phyloP scores from a whole-genome alignment of 202 grass and related monocot species.

The Panicum hallii region DNA sequence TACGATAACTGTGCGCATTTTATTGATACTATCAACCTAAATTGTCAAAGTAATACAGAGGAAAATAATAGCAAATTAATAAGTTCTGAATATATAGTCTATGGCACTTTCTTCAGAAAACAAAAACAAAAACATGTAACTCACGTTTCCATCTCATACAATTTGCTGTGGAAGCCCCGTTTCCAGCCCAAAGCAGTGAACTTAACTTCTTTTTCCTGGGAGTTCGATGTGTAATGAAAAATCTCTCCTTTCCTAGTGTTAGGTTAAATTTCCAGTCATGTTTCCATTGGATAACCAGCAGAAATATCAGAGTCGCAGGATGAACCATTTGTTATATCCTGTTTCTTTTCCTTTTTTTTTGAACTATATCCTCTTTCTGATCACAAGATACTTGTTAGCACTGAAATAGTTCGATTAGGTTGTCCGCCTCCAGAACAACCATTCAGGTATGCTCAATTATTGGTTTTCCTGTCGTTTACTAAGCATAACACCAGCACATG shows the following conservation, averaged over 20 bases:
- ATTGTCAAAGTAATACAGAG: background rate
- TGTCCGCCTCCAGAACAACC: slow-evolving; percentile 56
- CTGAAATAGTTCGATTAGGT: slow-evolving; percentile 49
- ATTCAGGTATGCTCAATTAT: slow-evolving; percentile 59
- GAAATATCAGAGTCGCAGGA: background rate
- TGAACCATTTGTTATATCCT: slow-evolving; percentile 10
- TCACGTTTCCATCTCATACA: slow-evolving; percentile 82
- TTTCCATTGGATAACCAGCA: slow-evolving; percentile 20
- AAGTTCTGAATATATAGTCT: background rate
- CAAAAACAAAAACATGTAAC: slow-evolving; percentile 26
- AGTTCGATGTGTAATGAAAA: background rate
- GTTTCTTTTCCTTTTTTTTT: too few species aligned
- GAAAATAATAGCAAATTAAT: background rate
- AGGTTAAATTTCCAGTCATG: slow-evolving; percentile 26
- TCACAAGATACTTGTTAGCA: slow-evolving; percentile 34
- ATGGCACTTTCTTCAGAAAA: slow-evolving; percentile 17
- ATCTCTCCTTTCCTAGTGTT: slow-evolving; percentile 17
- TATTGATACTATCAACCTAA: slow-evolving; percentile 13
- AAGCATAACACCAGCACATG: slow-evolving; percentile 1
- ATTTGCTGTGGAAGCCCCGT: slow-evolving; percentile 62
- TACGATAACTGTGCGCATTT: background rate
- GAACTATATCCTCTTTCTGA: background rate
- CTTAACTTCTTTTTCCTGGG: slow-evolving; percentile 60
- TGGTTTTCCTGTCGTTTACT: slow-evolving; percentile 52
- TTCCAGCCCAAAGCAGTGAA: slow-evolving; percentile 78